Base-by-base conservation (phyloP, 306 rosid genomes). In the Quercus agrifolia region DNA sequence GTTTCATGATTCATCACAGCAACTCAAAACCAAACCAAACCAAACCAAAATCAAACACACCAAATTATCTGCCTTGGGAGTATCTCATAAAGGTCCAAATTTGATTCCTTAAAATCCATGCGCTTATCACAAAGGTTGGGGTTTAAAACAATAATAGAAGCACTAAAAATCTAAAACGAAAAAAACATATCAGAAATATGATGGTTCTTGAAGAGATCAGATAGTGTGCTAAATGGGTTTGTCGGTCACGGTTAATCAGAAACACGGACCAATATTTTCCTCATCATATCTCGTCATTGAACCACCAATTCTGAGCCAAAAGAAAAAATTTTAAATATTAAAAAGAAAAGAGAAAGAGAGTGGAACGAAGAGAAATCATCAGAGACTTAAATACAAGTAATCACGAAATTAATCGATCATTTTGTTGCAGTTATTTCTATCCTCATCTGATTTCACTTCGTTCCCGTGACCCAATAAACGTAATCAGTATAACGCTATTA, bases 1-100 rank as follows among this genome's bases (percentile, higher is more conserved):
- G 72, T 7, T 68, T 35, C 72, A 68, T 68, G 72, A 68, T 19
- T 68, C 72, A 68, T 68, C 72, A 68, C 72, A 68, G 72, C 72
- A 68, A 18, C 5, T 41, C n/a, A 68, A 19, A 33, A 18, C 4
- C 2, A 19, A 30, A 30, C 3, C 30, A 28, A 64, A 11, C 20
- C 21, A 66, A 19, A 41, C 46, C 12, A 8, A 67, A 4, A 1
- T 18, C 11, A 8, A 49, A 12, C 54, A 12, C 15, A 49, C 54
- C 46, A 41, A 41, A 41, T 12, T 49, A 13, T 49, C 17, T 12
- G 17, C 13, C 17, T 12, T 10, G 0, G 15, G 17, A 49, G 54
- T 12, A 49, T 49, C 13, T 49, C 54, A 49, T 49, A 49, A 12
- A 41, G 46, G 46, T 41, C 54, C 17, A 2, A 49, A 0, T 49